Evolutionary conservation across 2,329 filamentous ascomycete species (phyloP).

Genomic region (Alternaria arbusti): DNA sequence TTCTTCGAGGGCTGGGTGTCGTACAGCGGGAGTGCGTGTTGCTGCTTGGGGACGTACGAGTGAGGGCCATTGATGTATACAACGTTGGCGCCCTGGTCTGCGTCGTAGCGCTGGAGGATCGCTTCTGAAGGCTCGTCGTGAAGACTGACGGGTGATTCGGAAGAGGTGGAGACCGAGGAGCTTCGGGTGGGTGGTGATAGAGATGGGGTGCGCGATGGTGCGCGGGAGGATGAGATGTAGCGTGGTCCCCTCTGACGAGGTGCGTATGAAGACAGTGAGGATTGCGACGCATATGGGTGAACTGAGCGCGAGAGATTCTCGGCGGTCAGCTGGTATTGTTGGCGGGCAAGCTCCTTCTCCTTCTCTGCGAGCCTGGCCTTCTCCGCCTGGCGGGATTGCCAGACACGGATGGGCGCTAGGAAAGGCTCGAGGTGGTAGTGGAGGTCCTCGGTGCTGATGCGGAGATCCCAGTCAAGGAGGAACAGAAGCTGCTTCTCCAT

Average conservation of each 20-base stretch:
- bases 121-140: slow-evolving; percentile 41
- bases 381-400: slow-evolving; percentile 61
- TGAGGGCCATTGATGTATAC: slow-evolving; percentile 51
- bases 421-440: slow-evolving; percentile 87
- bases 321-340: slow-evolving; percentile 48
- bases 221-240: slow-evolving; percentile 41
- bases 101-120: slow-evolving; percentile 51
- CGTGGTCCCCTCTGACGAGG: slow-evolving; percentile 34
- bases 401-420: slow-evolving; percentile 79
- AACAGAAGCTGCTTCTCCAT: slow-evolving; percentile 99
- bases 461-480: slow-evolving; percentile 91
- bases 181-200: slow-evolving; percentile 55
- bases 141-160: slow-evolving; percentile 45
- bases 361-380: slow-evolving; percentile 57
- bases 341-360: slow-evolving; percentile 50
- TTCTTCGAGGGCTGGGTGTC: slow-evolving; percentile 51
- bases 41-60: slow-evolving; percentile 36
- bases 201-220: slow-evolving; percentile 56
- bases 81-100: slow-evolving; percentile 50
- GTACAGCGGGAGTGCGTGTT: slow-evolving; percentile 47
- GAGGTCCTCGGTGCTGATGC: slow-evolving; percentile 83
- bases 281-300: slow-evolving; percentile 45
- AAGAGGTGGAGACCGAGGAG: slow-evolving; percentile 43
- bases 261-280: slow-evolving; percentile 44
- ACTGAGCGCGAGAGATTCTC: slow-evolving; percentile 48